Percentiles rank a stretch among this genome's conserved stretches.
These are phyloP conservation scores for Herpetospermum pedunculosum DNA, from an alignment of 306 rosid species.

Conservation along the genomic window DNA sequence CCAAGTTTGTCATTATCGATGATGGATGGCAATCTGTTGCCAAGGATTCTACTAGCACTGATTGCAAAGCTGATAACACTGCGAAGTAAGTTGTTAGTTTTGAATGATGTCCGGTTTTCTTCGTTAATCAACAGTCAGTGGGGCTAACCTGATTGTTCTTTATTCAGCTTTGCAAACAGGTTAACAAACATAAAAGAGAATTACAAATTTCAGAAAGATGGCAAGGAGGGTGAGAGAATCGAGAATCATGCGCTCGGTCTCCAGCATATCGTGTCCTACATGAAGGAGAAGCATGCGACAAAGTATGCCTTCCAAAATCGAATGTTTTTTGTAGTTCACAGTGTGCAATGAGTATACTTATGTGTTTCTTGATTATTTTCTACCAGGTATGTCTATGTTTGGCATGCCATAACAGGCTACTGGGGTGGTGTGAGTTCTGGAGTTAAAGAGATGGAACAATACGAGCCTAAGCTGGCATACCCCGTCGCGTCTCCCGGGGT, in stretches of 20 bases:
- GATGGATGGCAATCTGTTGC: conserved; percentile 85
- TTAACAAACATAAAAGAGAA: conserved; percentile 67
- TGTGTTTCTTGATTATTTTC: conserved; percentile 2
- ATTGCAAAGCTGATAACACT: conserved; percentile 34
- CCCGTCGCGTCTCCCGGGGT: conserved; percentile 75
- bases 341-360: not conserved
- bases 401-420: conserved; percentile 91
- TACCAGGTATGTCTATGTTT: conserved; percentile 57
- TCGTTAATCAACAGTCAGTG: not conserved
- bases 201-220: conserved; percentile 76
- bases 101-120: not conserved
- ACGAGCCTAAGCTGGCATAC: conserved; percentile 50
- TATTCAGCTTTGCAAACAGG: conserved; percentile 67
- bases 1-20: conserved; percentile 72
- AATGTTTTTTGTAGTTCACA: not conserved
- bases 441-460: conserved; percentile 55
- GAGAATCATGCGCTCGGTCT: conserved; percentile 68
- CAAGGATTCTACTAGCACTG: conserved; percentile 37
- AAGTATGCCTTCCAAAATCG: conserved; percentile 31
- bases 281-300: conserved; percentile 34
- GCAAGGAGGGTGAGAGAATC: conserved; percentile 51
- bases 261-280: conserved; percentile 43
- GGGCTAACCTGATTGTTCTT: not conserved
- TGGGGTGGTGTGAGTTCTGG: conserved; percentile 90
- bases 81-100: conserved; percentile 47